Percentiles rank a stretch among this genome's conserved stretches.
Evolutionary conservation across 2,329 filamentous ascomycete species (phyloP).

Genomic region (Ascochyta lentis): DNA sequence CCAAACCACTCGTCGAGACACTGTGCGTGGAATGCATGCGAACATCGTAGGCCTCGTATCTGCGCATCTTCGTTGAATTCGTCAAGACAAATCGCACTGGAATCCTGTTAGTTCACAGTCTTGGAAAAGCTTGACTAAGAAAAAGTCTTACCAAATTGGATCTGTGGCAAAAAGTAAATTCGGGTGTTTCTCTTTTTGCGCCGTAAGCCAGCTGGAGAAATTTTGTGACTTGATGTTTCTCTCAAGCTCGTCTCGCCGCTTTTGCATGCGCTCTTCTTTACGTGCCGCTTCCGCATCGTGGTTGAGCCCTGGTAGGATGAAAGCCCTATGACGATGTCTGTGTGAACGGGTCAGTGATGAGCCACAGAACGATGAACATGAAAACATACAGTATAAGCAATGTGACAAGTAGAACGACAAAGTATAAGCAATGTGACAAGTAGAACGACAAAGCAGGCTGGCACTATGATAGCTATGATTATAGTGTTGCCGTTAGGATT

Average conservation of each 20-base stretch:
- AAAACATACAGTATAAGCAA: slow-evolving; percentile 40
- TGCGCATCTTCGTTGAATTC: slow-evolving; percentile 42
- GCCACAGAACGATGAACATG: background rate
- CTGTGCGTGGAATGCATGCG: slow-evolving; percentile 46
- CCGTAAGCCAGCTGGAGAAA: slow-evolving; percentile 43
- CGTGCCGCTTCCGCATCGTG: slow-evolving; percentile 18
- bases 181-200: slow-evolving; percentile 31
- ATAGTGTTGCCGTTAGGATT: slow-evolving; percentile 23
- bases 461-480: slow-evolving; percentile 42
- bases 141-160: slow-evolving; percentile 34
- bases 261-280: slow-evolving; percentile 34
- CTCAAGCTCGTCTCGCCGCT: slow-evolving; percentile 42
- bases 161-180: slow-evolving; percentile 23
- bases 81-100: slow-evolving; percentile 48
- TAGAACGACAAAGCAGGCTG: slow-evolving; percentile 40
- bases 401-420: slow-evolving; percentile 39
- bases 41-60: slow-evolving; percentile 44
- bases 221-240: slow-evolving; percentile 38
- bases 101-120: slow-evolving; percentile 6
- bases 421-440: slow-evolving; percentile 38
- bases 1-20: slow-evolving; percentile 50
- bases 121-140: background rate
- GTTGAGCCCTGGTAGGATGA: slow-evolving; percentile 28
- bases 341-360: slow-evolving; percentile 9
- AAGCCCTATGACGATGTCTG: slow-evolving; percentile 30